Base-by-base conservation (phyloP, 148 eudicot genomes). In the Rhododendron mucronatum region DNA sequence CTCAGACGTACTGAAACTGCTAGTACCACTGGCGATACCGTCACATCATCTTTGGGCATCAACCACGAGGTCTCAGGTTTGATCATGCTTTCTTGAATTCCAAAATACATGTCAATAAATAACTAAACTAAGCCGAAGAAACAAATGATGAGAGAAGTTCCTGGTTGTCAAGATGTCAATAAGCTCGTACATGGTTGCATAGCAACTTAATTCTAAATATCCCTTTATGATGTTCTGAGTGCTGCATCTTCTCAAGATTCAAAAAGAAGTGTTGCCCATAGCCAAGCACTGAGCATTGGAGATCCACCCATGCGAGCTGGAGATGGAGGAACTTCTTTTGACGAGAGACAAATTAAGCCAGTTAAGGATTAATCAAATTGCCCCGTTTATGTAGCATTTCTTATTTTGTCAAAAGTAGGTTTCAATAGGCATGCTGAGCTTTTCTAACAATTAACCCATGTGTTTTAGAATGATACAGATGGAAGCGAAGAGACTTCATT, bases 31-130 rank as follows among this genome's bases (percentile, higher is more conserved):
- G 88, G 88, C 88, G 91, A 86, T 78, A 87, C 89, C 83, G 88
- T 91, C 53, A 82, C 89, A 84, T 86, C 91, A 87, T 89, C 85
- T 65, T 82, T 82, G 16, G 53, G 77, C 71, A 21, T 57, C 84
- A 63, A 78, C 78, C 55, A 86, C 67, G 85, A 84, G 86, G 88
- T 88, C 89, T 89, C 91, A 87, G 94, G 92, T 92, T 84, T 88
- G 92, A 81, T 84, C 85, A 86, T 82, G 61, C 67, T 63, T 75
- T 23, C 77, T 83, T 37, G 12, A 78, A 79, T 69, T 39, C 12
- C n/a, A 28, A 37, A 82, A 30, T 16, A 55, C 1, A 59, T 30
- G 20, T 33, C 16, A 13, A 33, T 71, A 26, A 71, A 30, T 5
- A 71, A 13, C 16, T 0, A 63, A 57, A 81, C 35, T 23, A 57